Evolutionary conservation across 352 stramenopile genomes (phyloP).

Genomic region (Globisporangium mamillatum): DNA sequence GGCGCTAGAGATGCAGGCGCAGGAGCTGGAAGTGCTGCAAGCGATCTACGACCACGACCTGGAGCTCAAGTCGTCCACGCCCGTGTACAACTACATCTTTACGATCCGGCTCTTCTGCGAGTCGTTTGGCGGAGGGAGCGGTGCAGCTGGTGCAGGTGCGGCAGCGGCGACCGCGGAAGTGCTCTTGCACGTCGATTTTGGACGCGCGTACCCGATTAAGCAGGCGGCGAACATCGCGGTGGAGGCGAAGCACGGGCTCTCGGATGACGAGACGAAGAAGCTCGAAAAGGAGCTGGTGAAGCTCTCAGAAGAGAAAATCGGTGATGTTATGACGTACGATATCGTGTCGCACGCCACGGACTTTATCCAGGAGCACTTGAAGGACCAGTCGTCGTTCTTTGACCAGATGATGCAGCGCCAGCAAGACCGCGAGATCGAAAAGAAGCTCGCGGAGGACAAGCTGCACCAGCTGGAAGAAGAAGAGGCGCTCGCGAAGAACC

Average conservation of each 20-base stretch:
- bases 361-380: slow-evolving; percentile 78
- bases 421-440: slow-evolving; percentile 54
- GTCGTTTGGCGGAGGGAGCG: slow-evolving; percentile 14
- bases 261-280: slow-evolving; percentile 57
- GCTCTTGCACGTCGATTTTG: slow-evolving; percentile 72
- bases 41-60: slow-evolving; percentile 82
- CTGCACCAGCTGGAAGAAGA: slow-evolving; percentile 55
- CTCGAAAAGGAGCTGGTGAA: slow-evolving; percentile 55
- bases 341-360: slow-evolving; percentile 79
- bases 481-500: slow-evolving; percentile 57
- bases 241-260: slow-evolving; percentile 66
- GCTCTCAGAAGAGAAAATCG: slow-evolving; percentile 62
- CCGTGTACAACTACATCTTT: slow-evolving; percentile 84
- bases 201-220: slow-evolving; percentile 60
- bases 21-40: slow-evolving; percentile 81
- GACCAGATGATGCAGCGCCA: slow-evolving; percentile 87
- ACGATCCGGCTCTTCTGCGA: slow-evolving; percentile 72
- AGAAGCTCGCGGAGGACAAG: slow-evolving; percentile 60
- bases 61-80: slow-evolving; percentile 62
- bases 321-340: slow-evolving; percentile 79
- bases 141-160: slow-evolving; percentile 8
- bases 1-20: slow-evolving; percentile 60
- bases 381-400: slow-evolving; percentile 85
- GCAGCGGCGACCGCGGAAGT: slow-evolving; percentile 54
- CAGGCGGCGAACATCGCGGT: slow-evolving; percentile 67